phyloP scores from a whole-genome alignment of 768 basidiomycete species.

The Nevesoporus exiguus region DNA sequence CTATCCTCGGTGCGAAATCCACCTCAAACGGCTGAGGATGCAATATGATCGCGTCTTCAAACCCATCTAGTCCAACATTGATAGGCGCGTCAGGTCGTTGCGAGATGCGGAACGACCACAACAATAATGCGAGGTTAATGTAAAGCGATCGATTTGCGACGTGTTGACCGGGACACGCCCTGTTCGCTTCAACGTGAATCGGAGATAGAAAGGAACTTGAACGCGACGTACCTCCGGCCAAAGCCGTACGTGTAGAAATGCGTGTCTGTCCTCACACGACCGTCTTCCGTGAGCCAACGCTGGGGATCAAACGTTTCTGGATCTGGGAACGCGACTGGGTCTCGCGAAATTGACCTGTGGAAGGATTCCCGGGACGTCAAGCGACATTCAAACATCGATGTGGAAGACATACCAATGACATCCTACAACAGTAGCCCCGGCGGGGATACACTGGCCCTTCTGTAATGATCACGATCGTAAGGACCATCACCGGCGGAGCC shows the following conservation, averaged over 20 bases:
- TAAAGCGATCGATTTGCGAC: no score
- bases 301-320: no score
- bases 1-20: neutral
- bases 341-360: no score
- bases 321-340: no score
- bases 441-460: neutral
- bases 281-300: no score
- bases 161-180: no score
- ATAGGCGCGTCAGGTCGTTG: no score
- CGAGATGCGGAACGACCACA: conserved; percentile 61
- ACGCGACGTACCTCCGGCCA: conserved; percentile 24
- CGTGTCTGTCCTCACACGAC: neutral
- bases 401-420: neutral
- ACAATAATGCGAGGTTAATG: conserved; percentile 49
- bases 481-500: neutral
- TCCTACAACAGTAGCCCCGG: no score
- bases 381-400: neutral
- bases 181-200: neutral
- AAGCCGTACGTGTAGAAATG: neutral
- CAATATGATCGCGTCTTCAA: neutral
- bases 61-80: conserved; percentile 26
- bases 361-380: no score
- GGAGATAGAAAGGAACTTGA: neutral
- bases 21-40: neutral
- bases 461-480: neutral